Evolutionary conservation across 306 rosid genomes (phyloP), one percentile per base, ranked within the genome.

Genomic region (Erythrophleum fordii): DNA sequence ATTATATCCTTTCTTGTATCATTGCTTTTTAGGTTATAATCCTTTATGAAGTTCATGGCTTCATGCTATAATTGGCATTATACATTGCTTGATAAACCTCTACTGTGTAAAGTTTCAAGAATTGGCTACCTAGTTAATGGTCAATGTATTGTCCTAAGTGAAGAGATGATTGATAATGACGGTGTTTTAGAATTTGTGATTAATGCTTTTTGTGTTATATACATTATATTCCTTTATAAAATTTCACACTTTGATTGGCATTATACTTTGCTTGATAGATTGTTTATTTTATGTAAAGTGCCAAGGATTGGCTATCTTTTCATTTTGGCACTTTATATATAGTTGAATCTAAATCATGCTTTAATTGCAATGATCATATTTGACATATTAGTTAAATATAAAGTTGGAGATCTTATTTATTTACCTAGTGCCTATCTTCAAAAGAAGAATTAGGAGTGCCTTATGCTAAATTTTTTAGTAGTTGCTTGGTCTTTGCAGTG

Each of bases 311-410:
- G 60, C 17, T 17, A 8, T 10, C 25, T 70, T 35, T 28, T 25
- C 42, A 14, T 29, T 51, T 51, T 18, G 49, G 5, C 20, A 22
- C 49, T 52, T 72, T 20, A 14, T 18, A 2, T 23, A 5, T 23
- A 18, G 61, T 9, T 71, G 60, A 48, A 17, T 71, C 61, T 49
- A 62, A 72, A 34, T 34, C 65, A 72, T 34, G 65, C 49, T 72
- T 72, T n/a, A 4, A 49, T 25, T 26, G 41, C 28, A 66, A 39
- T 70, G 3, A 70, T 70, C 42, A 70, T 46, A 26, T 9, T 9
- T 22, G 75, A 28, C 8, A 4, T 26, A 28, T 26, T 28, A 69
- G 55, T 69, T 69, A 22, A 11, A 69, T 23, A n/a, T 48, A 23
- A 41, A 72, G 62, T 49, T 51, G 17, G 28, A n/a, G 26, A 12